Conservation (phyloP, 2,329 filamentous ascomycete species). For the Amylocarpus encephaloides region DNA sequence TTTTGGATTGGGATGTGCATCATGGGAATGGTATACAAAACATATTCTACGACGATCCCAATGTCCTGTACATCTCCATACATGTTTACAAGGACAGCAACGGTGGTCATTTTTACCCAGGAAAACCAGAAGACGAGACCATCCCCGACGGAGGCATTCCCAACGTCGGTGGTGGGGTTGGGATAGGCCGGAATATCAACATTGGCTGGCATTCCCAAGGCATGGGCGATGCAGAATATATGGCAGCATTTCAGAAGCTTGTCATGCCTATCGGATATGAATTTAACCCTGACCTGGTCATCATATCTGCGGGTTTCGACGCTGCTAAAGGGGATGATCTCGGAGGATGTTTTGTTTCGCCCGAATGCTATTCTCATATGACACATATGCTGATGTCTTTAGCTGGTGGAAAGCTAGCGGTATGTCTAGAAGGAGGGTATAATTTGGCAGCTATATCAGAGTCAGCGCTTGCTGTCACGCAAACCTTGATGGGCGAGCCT, state of each 20-base stretch:
- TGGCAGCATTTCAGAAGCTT: constrained; percentile 91
- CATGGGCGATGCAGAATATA: constrained; percentile 95
- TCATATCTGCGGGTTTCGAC: constrained; percentile 93
- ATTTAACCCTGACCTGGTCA: constrained; percentile 89
- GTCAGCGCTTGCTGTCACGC: constrained; percentile 84
- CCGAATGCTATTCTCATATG: constrained; percentile 93
- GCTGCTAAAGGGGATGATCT: constrained; percentile 90
- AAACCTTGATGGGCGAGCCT: constrained; percentile 91
- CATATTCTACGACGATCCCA: constrained; percentile 91
- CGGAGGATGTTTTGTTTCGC: constrained; percentile 87
- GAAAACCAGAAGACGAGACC: constrained; percentile 53
- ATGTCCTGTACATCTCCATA: constrained; percentile 90
- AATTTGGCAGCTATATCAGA: constrained; percentile 89
- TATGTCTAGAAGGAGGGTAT: constrained; percentile 93
- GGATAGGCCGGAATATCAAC: constrained; percentile 58
- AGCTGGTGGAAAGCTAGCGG: constrained; percentile 80
- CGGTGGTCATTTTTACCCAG: constrained; percentile 65
- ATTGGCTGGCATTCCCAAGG: constrained; percentile 63
- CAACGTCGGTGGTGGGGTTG: constrained; percentile 49
- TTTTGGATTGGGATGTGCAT: constrained; percentile 84
- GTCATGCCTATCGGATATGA: constrained; percentile 95
- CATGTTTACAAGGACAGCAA: constrained; percentile 79
- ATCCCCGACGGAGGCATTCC: constrained; percentile 56
- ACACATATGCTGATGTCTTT: constrained; percentile 98
- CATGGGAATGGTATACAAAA: constrained; percentile 92